These are phyloP conservation scores for Lichtheimia corymbifera DNA, from an alignment of 371 early-diverging fungal genomes.

Conservation along the genomic window DNA sequence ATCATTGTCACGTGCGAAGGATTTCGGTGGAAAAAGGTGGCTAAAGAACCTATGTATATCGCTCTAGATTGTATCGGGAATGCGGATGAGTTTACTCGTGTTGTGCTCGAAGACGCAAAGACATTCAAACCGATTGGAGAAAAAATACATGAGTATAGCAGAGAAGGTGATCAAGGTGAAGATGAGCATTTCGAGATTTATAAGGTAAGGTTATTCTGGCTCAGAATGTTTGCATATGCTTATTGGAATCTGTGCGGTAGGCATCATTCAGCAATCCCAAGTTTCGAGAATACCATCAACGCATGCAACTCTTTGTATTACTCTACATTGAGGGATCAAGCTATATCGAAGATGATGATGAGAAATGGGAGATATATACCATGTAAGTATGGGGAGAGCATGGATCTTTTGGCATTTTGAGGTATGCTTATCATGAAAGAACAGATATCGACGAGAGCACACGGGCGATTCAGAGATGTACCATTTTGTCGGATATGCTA, in stretches of 20 bases:
- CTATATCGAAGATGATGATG: conserved; percentile 82
- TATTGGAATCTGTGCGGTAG: conserved; percentile 6
- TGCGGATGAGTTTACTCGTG: conserved; percentile 60
- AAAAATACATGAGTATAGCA: conserved; percentile 66
- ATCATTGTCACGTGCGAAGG: background rate
- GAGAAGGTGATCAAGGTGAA: conserved; percentile 40
- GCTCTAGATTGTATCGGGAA: conserved; percentile 54
- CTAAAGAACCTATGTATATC: background rate
- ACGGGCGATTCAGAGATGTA: conserved; percentile 41
- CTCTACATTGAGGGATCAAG: conserved; percentile 92
- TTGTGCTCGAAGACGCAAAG: conserved; percentile 58
- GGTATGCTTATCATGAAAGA: background rate
- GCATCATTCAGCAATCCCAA: conserved; percentile 52
- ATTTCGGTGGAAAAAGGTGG: background rate
- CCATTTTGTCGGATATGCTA: conserved; percentile 79
- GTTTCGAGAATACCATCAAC: conserved; percentile 75
- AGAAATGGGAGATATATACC: conserved; percentile 79
- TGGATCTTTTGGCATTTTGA: background rate
- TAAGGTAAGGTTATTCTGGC: conserved; percentile 46
- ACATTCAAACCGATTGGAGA: conserved; percentile 71
- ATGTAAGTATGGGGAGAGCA: conserved; percentile 44
- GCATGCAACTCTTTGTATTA: conserved; percentile 77
- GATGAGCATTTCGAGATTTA: conserved; percentile 73
- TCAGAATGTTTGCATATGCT: background rate
- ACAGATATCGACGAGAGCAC: conserved; percentile 34